These are phyloP conservation scores for Chenopodium formosanum DNA, from an alignment of 148 eudicot genomes.

Conservation along the genomic window DNA sequence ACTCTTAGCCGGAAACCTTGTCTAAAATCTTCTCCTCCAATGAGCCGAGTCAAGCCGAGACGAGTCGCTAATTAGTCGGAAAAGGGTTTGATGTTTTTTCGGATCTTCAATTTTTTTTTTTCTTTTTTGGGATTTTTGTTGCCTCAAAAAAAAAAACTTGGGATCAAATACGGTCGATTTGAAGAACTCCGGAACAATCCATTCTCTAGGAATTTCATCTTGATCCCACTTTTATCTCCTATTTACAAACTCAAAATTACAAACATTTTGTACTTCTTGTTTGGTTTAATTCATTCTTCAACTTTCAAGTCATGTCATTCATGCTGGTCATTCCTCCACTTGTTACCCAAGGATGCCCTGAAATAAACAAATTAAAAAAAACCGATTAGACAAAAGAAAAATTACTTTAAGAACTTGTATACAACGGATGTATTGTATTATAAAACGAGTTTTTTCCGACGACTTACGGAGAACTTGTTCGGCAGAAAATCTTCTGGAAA, in stretches of 20 bases:
- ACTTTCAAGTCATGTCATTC: conserved; percentile 28
- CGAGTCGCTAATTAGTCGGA: too few relatives aligned
- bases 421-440: too few relatives aligned
- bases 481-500: conserved; percentile 63
- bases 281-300: neutral
- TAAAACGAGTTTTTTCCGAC: neutral
- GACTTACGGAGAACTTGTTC: conserved; percentile 84
- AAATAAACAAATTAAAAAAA: neutral
- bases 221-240: conserved; percentile 14
- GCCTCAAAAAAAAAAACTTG: neutral
- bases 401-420: too few relatives aligned
- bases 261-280: neutral
- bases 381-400: neutral
- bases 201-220: conserved; percentile 24
- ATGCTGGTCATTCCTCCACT: conserved; percentile 49
- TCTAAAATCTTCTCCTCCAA: neutral
- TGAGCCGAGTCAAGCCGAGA: too few relatives aligned
- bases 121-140: too few relatives aligned
- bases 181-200: conserved; percentile 27
- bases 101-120: too few relatives aligned
- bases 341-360: conserved; percentile 86
- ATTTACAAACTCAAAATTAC: conserved; percentile 29
- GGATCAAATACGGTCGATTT: conserved; percentile 14
- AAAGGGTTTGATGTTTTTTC: too few relatives aligned
- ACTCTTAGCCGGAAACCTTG: neutral